Evolutionary conservation across 2,329 filamentous ascomycete genomes (phyloP).

Genomic region (Calonectria pseudoturangicola): DNA sequence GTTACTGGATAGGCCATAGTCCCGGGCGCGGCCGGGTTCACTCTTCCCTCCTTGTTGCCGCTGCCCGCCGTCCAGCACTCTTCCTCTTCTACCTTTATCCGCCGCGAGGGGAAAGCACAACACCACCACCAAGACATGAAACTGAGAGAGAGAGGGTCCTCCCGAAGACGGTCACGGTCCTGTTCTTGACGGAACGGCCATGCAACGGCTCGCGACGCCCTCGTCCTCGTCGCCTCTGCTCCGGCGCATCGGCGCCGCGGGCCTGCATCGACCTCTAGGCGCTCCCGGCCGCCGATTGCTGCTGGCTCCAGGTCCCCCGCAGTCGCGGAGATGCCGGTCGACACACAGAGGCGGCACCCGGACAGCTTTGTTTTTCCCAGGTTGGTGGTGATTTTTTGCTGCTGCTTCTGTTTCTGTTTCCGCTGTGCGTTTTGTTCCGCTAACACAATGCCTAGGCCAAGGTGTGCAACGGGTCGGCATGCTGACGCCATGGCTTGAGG

Average conservation of each 20-base stretch:
- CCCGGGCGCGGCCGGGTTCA: constrained; percentile 46
- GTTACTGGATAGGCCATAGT: constrained; percentile 32
- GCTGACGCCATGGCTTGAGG: constrained; percentile 88
- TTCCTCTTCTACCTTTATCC: constrained; percentile 20
- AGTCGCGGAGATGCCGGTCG: constrained; percentile 56
- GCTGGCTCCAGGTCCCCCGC: constrained; percentile 32
- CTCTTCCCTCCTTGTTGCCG: constrained; percentile 38
- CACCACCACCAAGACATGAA: constrained; percentile 33
- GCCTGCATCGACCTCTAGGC: constrained; percentile 38
- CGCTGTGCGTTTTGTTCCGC: background rate
- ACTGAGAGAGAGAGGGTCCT: constrained; percentile 48
- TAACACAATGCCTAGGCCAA: constrained; percentile 75
- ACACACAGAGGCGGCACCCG: constrained; percentile 62
- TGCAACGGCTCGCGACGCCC: constrained; percentile 57
- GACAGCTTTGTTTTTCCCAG: constrained; percentile 78
- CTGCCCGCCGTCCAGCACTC: constrained; percentile 3
- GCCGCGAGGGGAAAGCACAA: constrained; percentile 19
- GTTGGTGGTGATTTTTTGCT: constrained; percentile 55
- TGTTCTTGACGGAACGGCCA: constrained; percentile 55
- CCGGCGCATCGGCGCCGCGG: constrained; percentile 53
- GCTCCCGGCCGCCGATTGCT: constrained; percentile 38
- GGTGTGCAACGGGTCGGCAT: constrained; percentile 93
- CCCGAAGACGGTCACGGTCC: constrained; percentile 44
- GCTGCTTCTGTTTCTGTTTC: background rate
- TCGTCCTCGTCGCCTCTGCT: constrained; percentile 48